Evolutionary conservation across 495 filamentous ascomycete species (phyloP).

Genomic region (Rusavskia elegans): DNA sequence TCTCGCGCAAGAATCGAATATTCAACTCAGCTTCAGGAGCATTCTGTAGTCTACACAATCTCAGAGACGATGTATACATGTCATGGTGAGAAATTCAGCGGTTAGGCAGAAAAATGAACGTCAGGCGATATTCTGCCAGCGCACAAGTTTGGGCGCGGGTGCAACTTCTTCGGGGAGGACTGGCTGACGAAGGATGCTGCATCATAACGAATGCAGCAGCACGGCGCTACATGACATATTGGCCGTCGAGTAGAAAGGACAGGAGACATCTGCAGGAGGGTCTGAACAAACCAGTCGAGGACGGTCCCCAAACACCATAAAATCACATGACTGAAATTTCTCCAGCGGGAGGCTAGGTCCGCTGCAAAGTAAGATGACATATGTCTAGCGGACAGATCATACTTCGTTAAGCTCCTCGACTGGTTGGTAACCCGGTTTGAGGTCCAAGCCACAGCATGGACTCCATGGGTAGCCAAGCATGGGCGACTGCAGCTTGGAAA

Average conservation of each 20-base stretch:
- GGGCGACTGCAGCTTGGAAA: background rate
- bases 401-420: background rate
- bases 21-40: background rate
- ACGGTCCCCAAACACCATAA: conserved; percentile 1
- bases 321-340: conserved; percentile 16
- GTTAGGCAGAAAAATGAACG: conserved; percentile 4
- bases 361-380: conserved; percentile 4
- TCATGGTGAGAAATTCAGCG: background rate
- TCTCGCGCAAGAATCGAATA: background rate
- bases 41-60: too few species aligned
- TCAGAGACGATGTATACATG: too few species aligned
- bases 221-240: conserved; percentile 6
- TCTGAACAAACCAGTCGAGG: conserved; percentile 6
- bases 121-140: conserved; percentile 15
- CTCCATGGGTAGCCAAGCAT: background rate
- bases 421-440: background rate
- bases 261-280: background rate
- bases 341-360: conserved; percentile 7
- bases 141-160: conserved; percentile 4
- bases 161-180: background rate
- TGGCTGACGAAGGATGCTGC: conserved; percentile 7
- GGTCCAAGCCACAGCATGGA: background rate
- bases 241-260: conserved; percentile 5
- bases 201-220: conserved; percentile 5
- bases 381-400: background rate